Evolutionary conservation across 2,329 filamentous ascomycete species (phyloP).

Genomic region (Penicillium sp.): DNA sequence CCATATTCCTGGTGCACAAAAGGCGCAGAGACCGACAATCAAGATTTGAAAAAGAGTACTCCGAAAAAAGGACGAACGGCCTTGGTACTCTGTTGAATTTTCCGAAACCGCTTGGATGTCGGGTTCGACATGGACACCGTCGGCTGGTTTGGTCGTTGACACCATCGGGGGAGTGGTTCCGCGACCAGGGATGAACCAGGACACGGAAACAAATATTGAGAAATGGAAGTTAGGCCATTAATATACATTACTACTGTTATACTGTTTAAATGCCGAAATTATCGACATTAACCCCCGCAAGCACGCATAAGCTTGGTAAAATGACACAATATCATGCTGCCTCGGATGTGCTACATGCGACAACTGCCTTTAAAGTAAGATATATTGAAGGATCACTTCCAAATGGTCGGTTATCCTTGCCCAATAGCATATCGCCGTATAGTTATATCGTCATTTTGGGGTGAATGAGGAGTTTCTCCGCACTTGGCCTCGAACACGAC

Average conservation of each 20-base stretch:
- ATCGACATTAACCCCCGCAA: neutral
- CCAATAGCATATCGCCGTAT: neutral
- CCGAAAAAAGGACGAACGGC: constrained; percentile 8
- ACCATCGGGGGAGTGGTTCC: neutral
- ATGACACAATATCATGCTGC: constrained; percentile 13
- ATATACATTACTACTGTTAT: no score
- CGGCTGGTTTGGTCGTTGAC: neutral
- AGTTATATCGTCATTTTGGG: neutral
- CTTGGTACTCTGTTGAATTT: neutral
- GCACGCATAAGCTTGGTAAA: constrained; percentile 9
- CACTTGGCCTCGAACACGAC: neutral
- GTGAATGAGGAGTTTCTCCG: constrained; percentile 3
- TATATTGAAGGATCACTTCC: neutral
- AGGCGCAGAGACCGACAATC: constrained; percentile 47
- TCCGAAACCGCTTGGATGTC: neutral
- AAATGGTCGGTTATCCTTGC: neutral
- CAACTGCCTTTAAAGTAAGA: neutral
- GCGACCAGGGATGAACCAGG: no score
- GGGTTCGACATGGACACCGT: neutral
- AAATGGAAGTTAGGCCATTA: neutral
- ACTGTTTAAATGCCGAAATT: neutral
- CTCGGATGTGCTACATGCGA: neutral
- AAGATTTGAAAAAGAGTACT: constrained; percentile 43
- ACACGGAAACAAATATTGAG: neutral
- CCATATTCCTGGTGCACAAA: constrained; percentile 50